These are phyloP conservation scores for Salix udensis DNA, from an alignment of 345 rosid genomes.

Conservation along the genomic window DNA sequence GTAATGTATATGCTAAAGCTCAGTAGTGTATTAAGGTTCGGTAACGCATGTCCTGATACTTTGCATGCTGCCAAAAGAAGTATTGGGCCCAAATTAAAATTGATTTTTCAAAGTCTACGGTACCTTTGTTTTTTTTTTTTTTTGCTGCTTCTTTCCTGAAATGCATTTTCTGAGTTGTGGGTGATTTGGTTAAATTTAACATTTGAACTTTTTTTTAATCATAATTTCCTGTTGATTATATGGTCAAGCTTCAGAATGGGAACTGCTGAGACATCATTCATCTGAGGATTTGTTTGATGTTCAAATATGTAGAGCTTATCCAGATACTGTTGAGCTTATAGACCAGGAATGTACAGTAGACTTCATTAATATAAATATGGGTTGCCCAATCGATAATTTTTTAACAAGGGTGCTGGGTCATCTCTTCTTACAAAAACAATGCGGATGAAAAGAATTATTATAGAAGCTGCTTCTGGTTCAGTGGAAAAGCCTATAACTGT, in stretches of 20 bases:
- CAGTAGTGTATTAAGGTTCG: background rate
- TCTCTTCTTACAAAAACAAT: constrained; percentile 73
- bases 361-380: constrained; percentile 96
- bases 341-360: constrained; percentile 72
- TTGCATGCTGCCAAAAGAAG: background rate
- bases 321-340: constrained; percentile 83
- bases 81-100: too few relatives aligned
- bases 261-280: constrained; percentile 77
- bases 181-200: background rate
- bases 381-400: constrained; percentile 91
- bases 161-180: constrained; percentile 1
- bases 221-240: constrained; percentile 15
- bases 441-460: constrained; percentile 72
- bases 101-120: background rate
- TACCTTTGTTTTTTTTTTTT: background rate
- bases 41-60: too few relatives aligned
- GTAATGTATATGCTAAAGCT: too few relatives aligned
- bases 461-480: constrained; percentile 63
- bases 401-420: constrained; percentile 93
- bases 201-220: background rate
- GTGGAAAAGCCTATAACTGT: constrained; percentile 79
- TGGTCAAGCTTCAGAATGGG: constrained; percentile 99
- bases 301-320: constrained; percentile 82
- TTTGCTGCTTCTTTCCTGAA: background rate
- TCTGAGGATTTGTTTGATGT: constrained; percentile 96